Evolutionary conservation across 2,329 filamentous ascomycete genomes (phyloP).

Genomic region (Penicillium corylophilum): DNA sequence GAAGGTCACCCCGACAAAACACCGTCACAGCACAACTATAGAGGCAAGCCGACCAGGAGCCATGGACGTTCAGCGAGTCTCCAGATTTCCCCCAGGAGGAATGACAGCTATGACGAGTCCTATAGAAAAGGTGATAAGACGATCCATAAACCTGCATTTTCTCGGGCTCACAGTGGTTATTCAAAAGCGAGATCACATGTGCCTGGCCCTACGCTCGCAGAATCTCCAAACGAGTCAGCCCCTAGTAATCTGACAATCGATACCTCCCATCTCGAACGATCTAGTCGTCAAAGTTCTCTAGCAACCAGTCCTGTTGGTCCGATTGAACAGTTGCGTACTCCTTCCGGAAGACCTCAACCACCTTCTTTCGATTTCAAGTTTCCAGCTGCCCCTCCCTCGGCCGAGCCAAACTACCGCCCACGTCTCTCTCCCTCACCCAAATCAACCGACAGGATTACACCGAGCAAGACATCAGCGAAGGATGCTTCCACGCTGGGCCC

Average conservation of each 20-base stretch:
- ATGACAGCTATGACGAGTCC: conserved; percentile 41
- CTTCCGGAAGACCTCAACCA: conserved; percentile 38
- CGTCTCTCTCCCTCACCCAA: conserved; percentile 30
- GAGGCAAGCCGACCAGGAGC: conserved; percentile 57
- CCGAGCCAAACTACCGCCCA: conserved; percentile 27
- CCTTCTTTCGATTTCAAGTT: conserved; percentile 57
- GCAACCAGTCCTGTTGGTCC: conserved; percentile 35
- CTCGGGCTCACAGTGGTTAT: conserved; percentile 6
- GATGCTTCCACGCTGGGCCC: conserved; percentile 20
- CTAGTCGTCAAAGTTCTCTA: conserved; percentile 24
- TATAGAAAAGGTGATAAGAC: conserved; percentile 38
- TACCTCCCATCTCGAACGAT: conserved; percentile 30
- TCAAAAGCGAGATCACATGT: conserved; percentile 35
- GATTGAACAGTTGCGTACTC: conserved; percentile 42
- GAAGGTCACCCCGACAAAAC: conserved; percentile 40
- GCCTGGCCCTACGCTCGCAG: conserved; percentile 32
- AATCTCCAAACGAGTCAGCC: conserved; percentile 32
- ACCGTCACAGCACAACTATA: conserved; percentile 32
- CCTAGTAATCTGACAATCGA: conserved; percentile 34
- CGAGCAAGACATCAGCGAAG: conserved; percentile 21
- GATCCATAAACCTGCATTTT: not conserved
- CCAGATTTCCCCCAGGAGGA: conserved; percentile 63
- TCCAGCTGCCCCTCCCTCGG: conserved; percentile 45
- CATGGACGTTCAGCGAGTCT: conserved; percentile 80
- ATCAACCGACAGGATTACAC: not conserved